Conservation (phyloP, 257 asterid species). For the Nicotiana noctiflora region DNA sequence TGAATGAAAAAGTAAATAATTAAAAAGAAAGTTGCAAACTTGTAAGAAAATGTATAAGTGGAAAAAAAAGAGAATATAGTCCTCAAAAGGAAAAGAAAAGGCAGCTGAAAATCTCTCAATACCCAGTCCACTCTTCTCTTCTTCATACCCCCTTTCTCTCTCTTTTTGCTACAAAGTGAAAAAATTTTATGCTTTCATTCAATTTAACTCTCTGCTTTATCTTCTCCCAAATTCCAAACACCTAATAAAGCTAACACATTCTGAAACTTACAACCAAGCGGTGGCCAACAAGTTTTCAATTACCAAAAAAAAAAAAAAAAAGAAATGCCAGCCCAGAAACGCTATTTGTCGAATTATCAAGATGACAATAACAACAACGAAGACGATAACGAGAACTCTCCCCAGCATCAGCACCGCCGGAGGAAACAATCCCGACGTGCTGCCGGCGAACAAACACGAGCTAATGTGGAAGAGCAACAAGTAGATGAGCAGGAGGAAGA, state of each 20-base stretch:
- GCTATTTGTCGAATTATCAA: constrained; percentile 16
- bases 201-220: neutral
- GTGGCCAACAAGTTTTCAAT: neutral
- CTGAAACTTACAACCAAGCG: neutral
- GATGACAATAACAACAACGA: neutral
- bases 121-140: neutral
- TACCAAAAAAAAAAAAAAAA: neutral
- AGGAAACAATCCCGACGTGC: constrained; percentile 22
- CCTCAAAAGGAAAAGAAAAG: neutral
- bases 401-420: constrained; percentile 14
- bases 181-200: neutral
- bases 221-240: neutral
- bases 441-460: neutral
- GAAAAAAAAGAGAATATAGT: too few relatives aligned
- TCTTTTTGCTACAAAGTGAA: neutral
- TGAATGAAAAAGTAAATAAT: too few relatives aligned
- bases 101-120: neutral
- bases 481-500: neutral
- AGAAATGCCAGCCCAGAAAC: constrained; percentile 28
- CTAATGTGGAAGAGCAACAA: neutral
- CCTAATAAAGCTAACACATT: neutral
- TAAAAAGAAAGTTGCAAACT: neutral
- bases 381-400: constrained; percentile 12
- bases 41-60: neutral
- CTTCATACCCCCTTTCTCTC: neutral